Base-by-base conservation (phyloP, 495 filamentous ascomycete species). In the Collariella sp. region DNA sequence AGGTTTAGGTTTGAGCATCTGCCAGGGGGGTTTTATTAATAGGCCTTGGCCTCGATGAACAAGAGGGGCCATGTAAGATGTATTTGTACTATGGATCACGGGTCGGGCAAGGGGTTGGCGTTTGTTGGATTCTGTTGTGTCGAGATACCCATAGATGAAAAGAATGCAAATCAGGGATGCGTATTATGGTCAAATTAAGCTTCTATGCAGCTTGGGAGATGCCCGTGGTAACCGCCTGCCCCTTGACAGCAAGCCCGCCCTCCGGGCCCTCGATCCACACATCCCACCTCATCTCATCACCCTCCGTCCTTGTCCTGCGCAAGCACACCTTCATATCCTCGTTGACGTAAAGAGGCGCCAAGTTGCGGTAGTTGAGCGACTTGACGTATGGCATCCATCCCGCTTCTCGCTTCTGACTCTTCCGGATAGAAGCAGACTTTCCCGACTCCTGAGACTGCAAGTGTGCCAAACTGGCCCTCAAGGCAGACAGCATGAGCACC, bases 291-390 rank as follows among this genome's bases (percentile, higher is more conserved):
- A 48, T 61, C 19, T 52, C 31, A 9, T 13, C 51, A 2, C 13
- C 26, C 18, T 61, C 53, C 50, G 46, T 7, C n/a, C 13, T 51
- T 39, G 47, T 39, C 44, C 39, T 52, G 35, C 34, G 77, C 2
- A 78, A 67, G 58, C 86, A 88, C 12, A 89, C 67, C 10, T 56
- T 72, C 65, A 87, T 63, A 39, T 77, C 64, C 64, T 94, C 85
- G 20, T 79, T 78, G 2, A 79, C 84, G 70, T 85, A 91, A 15
- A 97, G 69, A 40, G 91, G 88, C 16, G 85, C 80, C n/a, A 95
- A 57, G 63, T 95, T 95, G 26, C 77, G 79, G 63, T 96, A 97
- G 38, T 87, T 77, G 39, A 97, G 76, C 0, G 63, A 65, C 52
- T 62, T 67, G 22, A 86, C 67, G 16, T 45, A 38, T 12, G 46